phyloP scores from a whole-genome alignment of 2,329 filamentous ascomycete species.

The Chaetomium sp. region DNA sequence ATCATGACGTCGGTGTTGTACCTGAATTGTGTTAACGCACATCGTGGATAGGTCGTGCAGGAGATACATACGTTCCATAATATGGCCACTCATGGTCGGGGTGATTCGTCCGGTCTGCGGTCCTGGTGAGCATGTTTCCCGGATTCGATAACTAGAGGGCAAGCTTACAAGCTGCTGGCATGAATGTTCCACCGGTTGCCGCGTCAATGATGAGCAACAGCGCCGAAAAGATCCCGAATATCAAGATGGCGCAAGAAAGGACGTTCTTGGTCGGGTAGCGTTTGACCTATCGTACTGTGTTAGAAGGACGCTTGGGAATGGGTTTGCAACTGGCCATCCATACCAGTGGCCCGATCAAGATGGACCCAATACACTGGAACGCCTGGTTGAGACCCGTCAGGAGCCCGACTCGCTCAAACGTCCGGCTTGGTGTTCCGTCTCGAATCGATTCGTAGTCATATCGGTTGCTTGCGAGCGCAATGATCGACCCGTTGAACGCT shows the following conservation, averaged over 20 bases:
- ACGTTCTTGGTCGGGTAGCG: slow-evolving; percentile 42
- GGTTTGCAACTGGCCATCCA: slow-evolving; percentile 22
- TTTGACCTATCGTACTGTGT: slow-evolving; percentile 12
- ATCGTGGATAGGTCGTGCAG: background rate
- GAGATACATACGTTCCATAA: slow-evolving; percentile 30
- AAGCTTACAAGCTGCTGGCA: slow-evolving; percentile 22
- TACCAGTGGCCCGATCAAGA: slow-evolving; percentile 44
- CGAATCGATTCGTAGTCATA: slow-evolving; percentile 39
- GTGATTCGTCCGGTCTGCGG: slow-evolving; percentile 24
- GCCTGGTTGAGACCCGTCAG: slow-evolving; percentile 44
- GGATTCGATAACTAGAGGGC: too few relatives aligned
- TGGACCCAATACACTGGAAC: slow-evolving; percentile 44
- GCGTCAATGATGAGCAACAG: slow-evolving; percentile 43
- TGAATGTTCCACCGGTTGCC: slow-evolving; percentile 40
- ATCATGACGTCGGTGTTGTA: slow-evolving; percentile 45
- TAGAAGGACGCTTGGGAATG: background rate
- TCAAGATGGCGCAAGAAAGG: slow-evolving; percentile 36
- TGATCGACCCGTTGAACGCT: slow-evolving; percentile 45
- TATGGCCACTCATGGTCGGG: slow-evolving; percentile 35
- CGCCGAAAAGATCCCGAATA: slow-evolving; percentile 42
- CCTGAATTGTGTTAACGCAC: slow-evolving; percentile 5
- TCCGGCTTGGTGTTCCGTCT: slow-evolving; percentile 28
- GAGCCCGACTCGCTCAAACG: slow-evolving; percentile 41
- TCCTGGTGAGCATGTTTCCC: too few relatives aligned
- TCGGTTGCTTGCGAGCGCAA: slow-evolving; percentile 42